Evolutionary conservation across 2,329 filamentous ascomycete genomes (phyloP).

Genomic region (Fusarium chaquense): DNA sequence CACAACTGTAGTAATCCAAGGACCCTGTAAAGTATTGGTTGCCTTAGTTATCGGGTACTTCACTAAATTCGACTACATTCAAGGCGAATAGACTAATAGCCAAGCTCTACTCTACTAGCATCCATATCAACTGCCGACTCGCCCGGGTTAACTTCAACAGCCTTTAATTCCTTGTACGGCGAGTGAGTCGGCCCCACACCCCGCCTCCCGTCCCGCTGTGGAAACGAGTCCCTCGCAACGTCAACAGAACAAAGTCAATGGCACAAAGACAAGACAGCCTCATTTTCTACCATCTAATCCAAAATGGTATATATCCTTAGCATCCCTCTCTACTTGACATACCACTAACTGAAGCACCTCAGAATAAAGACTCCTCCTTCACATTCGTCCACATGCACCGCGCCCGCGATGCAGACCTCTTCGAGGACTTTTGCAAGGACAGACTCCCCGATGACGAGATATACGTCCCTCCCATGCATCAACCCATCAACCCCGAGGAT

Average conservation of each 20-base stretch:
- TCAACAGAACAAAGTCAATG: constrained; percentile 31
- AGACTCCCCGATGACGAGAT: constrained; percentile 81
- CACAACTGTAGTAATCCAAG: not conserved
- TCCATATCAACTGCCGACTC: not conserved
- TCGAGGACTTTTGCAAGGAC: constrained; percentile 81
- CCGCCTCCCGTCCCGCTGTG: constrained; percentile 25
- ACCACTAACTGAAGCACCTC: constrained; percentile 17
- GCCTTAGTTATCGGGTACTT: too few relatives aligned
- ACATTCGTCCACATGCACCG: constrained; percentile 82
- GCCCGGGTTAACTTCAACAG: not conserved
- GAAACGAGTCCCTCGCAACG: constrained; percentile 12
- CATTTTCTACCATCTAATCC: not conserved
- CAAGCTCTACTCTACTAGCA: not conserved
- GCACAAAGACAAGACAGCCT: constrained; percentile 3
- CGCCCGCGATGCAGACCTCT: constrained; percentile 79
- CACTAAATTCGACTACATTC: too few relatives aligned
- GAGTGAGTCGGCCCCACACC: constrained; percentile 29
- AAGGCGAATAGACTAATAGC: not conserved
- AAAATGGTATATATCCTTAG: constrained; percentile 15
- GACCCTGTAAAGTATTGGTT: not conserved
- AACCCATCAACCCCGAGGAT: constrained; percentile 87
- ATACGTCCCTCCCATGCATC: constrained; percentile 82
- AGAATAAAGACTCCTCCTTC: constrained; percentile 80
- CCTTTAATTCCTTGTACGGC: not conserved
- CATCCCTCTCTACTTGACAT: not conserved